These are phyloP conservation scores for Stereum hirsutum DNA, from an alignment of 1,284 basidiomycete species.

Conservation along the genomic window DNA sequence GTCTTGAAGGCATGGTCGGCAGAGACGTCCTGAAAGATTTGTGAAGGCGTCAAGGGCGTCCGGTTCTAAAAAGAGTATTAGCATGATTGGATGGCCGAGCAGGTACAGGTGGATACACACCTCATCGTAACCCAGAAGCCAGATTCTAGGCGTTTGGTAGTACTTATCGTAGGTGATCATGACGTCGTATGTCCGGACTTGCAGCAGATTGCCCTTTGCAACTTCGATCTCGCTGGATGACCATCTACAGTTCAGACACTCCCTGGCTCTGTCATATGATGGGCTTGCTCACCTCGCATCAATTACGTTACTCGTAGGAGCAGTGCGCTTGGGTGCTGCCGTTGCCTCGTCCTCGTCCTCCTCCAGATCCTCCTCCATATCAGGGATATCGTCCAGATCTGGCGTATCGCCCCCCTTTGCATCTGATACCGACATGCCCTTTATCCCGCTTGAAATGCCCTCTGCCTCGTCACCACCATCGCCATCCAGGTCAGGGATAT, in stretches of 20 bases:
- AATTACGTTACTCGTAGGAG: constrained; percentile 17
- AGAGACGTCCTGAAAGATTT: constrained; percentile 97
- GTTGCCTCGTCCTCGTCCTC: constrained; percentile 69
- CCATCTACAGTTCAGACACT: constrained; percentile 2
- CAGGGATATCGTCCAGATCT: constrained; percentile 32
- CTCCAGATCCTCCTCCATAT: constrained; percentile 30
- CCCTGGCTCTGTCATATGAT: not conserved
- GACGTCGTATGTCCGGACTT: constrained; percentile 98
- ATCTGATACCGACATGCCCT: constrained; percentile 14
- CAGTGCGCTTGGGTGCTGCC: constrained; percentile 45
- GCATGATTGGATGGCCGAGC: not conserved
- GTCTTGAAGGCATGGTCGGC: constrained; percentile 98
- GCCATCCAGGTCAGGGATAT: constrained; percentile 90
- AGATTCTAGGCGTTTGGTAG: constrained; percentile 93
- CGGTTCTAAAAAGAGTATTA: constrained; percentile 53
- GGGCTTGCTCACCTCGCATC: constrained; percentile 17
- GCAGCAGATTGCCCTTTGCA: constrained; percentile 77
- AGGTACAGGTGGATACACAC: constrained; percentile 26
- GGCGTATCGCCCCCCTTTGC: constrained; percentile 30
- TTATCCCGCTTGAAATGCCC: constrained; percentile 59
- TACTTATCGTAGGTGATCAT: constrained; percentile 99
- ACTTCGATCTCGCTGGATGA: constrained; percentile 44
- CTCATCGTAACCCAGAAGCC: constrained; percentile 94
- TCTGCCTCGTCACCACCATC: constrained; percentile 91
- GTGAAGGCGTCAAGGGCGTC: constrained; percentile 74